A percentile compares a stretch with the other conserved stretches of the same genome.
phyloP scores from a whole-genome alignment of 768 basidiomycete genomes.

The Psilocybe subaeruginosa region DNA sequence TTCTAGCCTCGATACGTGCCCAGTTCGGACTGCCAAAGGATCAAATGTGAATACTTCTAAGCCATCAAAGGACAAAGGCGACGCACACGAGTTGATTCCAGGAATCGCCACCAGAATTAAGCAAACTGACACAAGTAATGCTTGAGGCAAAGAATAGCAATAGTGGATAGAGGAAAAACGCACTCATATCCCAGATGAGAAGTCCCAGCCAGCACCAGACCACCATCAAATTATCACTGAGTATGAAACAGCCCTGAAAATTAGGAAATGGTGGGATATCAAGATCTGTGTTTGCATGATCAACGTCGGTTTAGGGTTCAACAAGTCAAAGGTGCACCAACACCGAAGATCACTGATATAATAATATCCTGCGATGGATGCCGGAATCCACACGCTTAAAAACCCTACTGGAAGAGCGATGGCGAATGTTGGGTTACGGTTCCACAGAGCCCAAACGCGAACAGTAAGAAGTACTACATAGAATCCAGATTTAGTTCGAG shows the following conservation, averaged over 20 bases:
- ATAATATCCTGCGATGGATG: background rate
- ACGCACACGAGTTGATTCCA: background rate
- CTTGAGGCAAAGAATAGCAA: background rate
- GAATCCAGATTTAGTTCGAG: background rate
- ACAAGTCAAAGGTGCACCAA: background rate
- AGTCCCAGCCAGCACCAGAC: background rate
- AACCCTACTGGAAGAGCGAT: background rate
- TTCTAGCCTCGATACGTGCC: conserved; percentile 3
- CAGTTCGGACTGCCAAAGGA: background rate
- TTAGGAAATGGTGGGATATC: background rate
- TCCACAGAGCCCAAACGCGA: conserved; percentile 7
- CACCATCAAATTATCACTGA: background rate
- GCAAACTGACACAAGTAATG: background rate
- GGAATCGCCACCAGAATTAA: background rate
- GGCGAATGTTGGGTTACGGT: background rate
- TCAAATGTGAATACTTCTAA: background rate
- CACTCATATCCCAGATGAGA: background rate
- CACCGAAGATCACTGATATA: background rate
- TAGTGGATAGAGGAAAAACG: background rate
- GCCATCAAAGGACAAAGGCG: background rate
- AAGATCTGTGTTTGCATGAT: background rate
- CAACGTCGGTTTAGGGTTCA: background rate
- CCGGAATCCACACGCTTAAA: background rate
- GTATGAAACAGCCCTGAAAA: background rate
- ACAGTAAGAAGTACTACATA: conserved; percentile 3